A percentile compares a stretch with the other conserved stretches of the same genome.
Evolutionary conservation across 257 asterid genomes (phyloP).

Genomic region (Nicotiana otophora): DNA sequence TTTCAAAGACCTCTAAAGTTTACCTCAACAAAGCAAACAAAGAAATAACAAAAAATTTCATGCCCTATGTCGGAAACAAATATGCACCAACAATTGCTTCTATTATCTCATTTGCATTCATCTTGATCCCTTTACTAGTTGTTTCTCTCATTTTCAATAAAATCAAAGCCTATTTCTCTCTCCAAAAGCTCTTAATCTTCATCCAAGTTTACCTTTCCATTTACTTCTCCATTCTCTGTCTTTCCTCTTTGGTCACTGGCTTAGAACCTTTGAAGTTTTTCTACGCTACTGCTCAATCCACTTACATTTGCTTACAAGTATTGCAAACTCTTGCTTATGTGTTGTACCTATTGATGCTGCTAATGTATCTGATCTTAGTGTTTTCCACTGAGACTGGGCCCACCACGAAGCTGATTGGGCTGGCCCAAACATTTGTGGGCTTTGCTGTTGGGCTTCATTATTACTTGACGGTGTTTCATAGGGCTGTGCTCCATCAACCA

Average conservation of each 20-base stretch:
- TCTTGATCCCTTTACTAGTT: conserved; percentile 62
- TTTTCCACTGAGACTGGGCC: conserved; percentile 74
- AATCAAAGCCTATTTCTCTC: conserved; percentile 77
- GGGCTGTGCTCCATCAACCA: conserved; percentile 72
- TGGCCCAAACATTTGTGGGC: conserved; percentile 89
- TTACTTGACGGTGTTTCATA: conserved; percentile 79
- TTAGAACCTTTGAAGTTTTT: conserved; percentile 77
- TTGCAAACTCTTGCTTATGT: conserved; percentile 67
- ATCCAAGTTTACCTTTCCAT: conserved; percentile 77
- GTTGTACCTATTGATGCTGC: conserved; percentile 75
- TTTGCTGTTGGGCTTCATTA: conserved; percentile 88
- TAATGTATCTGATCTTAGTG: conserved; percentile 73
- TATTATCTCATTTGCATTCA: conserved; percentile 59
- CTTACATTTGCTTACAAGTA: conserved; percentile 68
- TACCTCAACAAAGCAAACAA: conserved; percentile 64
- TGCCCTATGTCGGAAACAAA: conserved; percentile 76
- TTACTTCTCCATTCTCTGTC: conserved; percentile 73
- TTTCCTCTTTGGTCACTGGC: conserved; percentile 63
- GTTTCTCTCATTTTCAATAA: conserved; percentile 68
- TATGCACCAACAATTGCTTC: conserved; percentile 77
- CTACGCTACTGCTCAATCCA: conserved; percentile 80
- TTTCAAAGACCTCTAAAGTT: conserved; percentile 58
- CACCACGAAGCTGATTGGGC: conserved; percentile 46
- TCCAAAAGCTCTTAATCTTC: conserved; percentile 74
- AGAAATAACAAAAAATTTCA: conserved; percentile 67